Base-by-base conservation (phyloP, 176 grass and related monocot species). In the Calamus simplicifolius region DNA sequence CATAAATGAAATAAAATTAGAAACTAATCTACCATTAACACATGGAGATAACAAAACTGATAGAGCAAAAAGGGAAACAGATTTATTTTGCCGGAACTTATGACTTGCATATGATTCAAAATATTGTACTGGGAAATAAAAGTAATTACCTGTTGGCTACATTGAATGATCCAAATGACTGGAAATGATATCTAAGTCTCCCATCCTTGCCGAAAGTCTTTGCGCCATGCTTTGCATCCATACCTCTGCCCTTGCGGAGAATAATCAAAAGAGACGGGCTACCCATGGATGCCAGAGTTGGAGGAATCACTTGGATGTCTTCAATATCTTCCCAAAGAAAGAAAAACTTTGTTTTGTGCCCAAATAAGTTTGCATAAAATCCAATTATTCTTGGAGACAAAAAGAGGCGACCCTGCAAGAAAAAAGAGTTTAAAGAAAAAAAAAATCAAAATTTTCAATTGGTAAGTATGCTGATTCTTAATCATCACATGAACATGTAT, bases 251-350 rank as follows among this genome's bases (percentile, higher is more conserved):
- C 75, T 82, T 97, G 15, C 76, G 77, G 63, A 97, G 80, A 85
- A 71, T 76, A 75, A 97, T 82, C 21, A 91, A 17, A 51, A 91
- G 73, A 56, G 73, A 75, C 49, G 93, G 93, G 64, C 81, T 88
- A 28, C 87, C 93, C 93, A 97, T 97, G 16, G 84, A 82, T 62
- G 81, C 69, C 15, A 97, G 72, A 18, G 81, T 82, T 69, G 93
- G 66, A 35, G 87, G 72, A 43, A 76, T 29, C 27, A 96, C 66
- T 65, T 85, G 65, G 15, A 96, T 80, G 19, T 96, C 83, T 53
- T 96, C 92, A 82, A 96, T 97, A 82, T 97, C 93, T 70, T 97
- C 87, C 93, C 93, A 97, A 71, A 97, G 87, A 72, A 91, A 88
- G 81, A 97, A 97, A 72, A 97, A 96, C 57, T 91, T 97, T 52